Percentiles rank a stretch among this genome's conserved stretches.
These are phyloP conservation scores for Ambrosia trifida DNA, from an alignment of 129 eudicot genomes.

Conservation along the genomic window DNA sequence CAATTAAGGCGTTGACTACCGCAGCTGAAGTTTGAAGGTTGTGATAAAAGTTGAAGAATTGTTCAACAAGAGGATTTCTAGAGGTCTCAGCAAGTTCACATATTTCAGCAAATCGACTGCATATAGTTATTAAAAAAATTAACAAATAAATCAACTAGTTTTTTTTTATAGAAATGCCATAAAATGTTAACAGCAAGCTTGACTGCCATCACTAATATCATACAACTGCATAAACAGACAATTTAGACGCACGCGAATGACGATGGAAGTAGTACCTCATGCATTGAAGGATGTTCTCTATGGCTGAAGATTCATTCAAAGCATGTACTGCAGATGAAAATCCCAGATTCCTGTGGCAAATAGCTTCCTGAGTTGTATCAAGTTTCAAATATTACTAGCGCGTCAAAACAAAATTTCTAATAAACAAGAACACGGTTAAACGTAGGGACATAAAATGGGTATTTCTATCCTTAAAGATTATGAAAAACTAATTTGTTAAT, in stretches of 20 bases:
- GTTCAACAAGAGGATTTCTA: constrained; percentile 51
- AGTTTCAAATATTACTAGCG: background rate
- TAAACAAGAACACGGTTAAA: background rate
- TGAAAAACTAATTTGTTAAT: background rate
- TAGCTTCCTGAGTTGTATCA: constrained; percentile 49
- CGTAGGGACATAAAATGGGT: background rate
- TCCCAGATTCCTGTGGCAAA: constrained; percentile 42
- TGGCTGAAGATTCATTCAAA: constrained; percentile 60
- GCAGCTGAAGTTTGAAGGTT: constrained; percentile 46
- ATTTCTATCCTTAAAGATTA: background rate
- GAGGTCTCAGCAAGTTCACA: constrained; percentile 53
- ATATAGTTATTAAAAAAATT: background rate
- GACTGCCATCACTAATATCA: background rate
- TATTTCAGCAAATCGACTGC: constrained; percentile 66
- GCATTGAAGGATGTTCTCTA: constrained; percentile 61
- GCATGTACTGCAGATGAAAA: constrained; percentile 59
- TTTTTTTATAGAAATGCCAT: background rate
- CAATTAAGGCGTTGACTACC: constrained; percentile 36
- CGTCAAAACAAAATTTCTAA: constrained; percentile 3
- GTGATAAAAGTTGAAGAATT: constrained; percentile 58
- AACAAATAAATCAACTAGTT: background rate
- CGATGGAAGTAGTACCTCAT: constrained; percentile 52
- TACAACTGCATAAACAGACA: background rate
- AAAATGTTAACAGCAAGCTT: background rate
- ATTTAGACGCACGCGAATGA: background rate